A percentile compares a stretch with the other conserved stretches of the same genome.
Evolutionary conservation across 768 basidiomycete species (phyloP).

Genomic region (Lactarius evosmus): DNA sequence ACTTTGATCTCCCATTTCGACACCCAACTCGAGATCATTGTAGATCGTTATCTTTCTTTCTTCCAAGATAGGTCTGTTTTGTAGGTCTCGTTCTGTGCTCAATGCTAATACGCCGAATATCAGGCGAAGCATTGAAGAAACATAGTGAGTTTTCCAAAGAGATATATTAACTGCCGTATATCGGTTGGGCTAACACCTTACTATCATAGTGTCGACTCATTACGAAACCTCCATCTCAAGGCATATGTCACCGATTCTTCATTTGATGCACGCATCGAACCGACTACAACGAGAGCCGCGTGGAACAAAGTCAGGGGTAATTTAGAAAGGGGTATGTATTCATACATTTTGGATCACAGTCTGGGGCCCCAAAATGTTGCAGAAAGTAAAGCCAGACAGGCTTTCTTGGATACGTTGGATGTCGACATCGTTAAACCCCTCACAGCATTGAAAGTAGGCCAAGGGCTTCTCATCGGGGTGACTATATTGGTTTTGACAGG

Average conservation of each 20-base stretch:
- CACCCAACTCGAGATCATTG: slow-evolving; percentile 60
- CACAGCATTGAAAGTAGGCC: slow-evolving; percentile 57
- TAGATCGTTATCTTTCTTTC: slow-evolving; percentile 77
- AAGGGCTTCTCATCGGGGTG: background rate
- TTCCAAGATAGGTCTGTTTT: slow-evolving; percentile 74
- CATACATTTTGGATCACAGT: background rate
- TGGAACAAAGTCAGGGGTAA: slow-evolving; percentile 87
- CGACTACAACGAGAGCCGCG: slow-evolving; percentile 61
- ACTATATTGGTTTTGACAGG: background rate
- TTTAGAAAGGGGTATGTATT: slow-evolving; percentile 65
- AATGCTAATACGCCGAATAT: slow-evolving; percentile 18
- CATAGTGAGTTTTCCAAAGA: slow-evolving; percentile 57
- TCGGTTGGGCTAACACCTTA: background rate
- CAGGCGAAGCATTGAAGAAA: slow-evolving; percentile 82
- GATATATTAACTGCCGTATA: slow-evolving; percentile 6
- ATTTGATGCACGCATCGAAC: slow-evolving; percentile 68
- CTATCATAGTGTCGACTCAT: slow-evolving; percentile 59
- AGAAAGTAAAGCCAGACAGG: slow-evolving; percentile 82
- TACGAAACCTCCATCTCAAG: slow-evolving; percentile 69
- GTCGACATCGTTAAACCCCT: slow-evolving; percentile 71
- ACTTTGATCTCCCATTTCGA: slow-evolving; percentile 71
- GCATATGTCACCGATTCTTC: slow-evolving; percentile 65
- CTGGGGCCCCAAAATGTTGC: slow-evolving; percentile 19
- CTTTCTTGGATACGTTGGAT: slow-evolving; percentile 68
- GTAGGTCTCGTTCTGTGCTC: slow-evolving; percentile 22